These are phyloP conservation scores for Lolium perenne DNA, from an alignment of 176 grass and related monocot species.

Conservation along the genomic window DNA sequence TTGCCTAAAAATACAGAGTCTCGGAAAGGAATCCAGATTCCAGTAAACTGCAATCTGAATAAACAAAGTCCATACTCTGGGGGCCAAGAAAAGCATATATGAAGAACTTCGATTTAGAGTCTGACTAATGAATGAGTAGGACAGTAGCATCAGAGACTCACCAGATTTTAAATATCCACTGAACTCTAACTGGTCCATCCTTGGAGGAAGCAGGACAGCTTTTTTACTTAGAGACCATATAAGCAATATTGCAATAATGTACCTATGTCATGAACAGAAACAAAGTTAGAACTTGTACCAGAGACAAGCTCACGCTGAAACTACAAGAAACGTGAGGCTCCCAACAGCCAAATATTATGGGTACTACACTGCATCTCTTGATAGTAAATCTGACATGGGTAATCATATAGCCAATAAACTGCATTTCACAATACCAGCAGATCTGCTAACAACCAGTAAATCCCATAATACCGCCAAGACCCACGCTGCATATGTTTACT, in stretches of 20 bases:
- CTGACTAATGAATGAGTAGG: constrained; percentile 1
- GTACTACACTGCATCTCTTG: neutral
- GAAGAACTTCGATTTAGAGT: constrained; percentile 20
- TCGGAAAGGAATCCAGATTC: constrained; percentile 4
- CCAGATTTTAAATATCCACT: constrained; percentile 93
- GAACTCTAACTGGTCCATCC: constrained; percentile 80
- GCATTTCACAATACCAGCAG: neutral
- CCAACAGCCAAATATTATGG: neutral
- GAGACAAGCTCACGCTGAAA: constrained; percentile 29
- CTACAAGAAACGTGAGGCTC: neutral
- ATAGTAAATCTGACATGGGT: neutral
- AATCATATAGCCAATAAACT: constrained; percentile 24
- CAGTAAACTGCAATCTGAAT: constrained; percentile 19
- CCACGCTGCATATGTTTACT: neutral
- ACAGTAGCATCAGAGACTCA: constrained; percentile 39
- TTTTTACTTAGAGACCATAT: constrained; percentile 81
- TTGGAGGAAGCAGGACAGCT: constrained; percentile 82
- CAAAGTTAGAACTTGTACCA: constrained; percentile 4
- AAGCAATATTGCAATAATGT: constrained; percentile 79
- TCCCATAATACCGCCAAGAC: constrained; percentile 13
- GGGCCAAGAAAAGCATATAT: constrained; percentile 15
- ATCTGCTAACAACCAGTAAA: constrained; percentile 26
- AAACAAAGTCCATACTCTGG: constrained; percentile 34
- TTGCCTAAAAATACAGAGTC: neutral
- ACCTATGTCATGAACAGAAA: constrained; percentile 49